Base-by-base conservation (phyloP, 2,329 filamentous ascomycete genomes). In the Aspergillus unguis region DNA sequence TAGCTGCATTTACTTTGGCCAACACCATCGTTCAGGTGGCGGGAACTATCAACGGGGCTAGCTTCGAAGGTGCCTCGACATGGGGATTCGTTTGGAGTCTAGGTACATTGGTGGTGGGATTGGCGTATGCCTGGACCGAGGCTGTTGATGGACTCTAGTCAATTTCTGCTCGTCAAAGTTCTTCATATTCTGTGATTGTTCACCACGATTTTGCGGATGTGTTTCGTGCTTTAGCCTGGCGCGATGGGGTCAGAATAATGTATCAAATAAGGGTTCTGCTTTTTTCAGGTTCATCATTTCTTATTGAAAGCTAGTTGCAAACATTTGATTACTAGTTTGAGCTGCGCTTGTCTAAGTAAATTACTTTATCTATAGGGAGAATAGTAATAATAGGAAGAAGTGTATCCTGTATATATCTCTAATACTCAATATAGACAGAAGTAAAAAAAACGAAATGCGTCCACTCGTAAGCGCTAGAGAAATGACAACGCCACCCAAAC, bases 1-100 rank as follows among this genome's bases (percentile, higher is more conserved):
- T 84, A 40, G 75, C 75, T 0, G 59, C 64, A 1, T 71, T 79
- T 54, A 64, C 76, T 8, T 66, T 78, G 6, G 62, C 72, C n/a
- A 81, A 82, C 62, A 82, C 80, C 0, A 84, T 86, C 53, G 72
- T 91, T 37, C 82, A 87, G 64, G 82, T 85, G 26, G 81, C 79
- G 43, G 77, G 84, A 50, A 87, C 84, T 0, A 74, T 96, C 23
- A 77, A 83, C 41, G 87, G 89, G 4, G 83, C 90, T 8, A 87
- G 92, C 62, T 57, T 82, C 3, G 62, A 76, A 1, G 92, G 92
- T 8, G 89, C 91, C 1, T 73, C 78, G 3, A 82, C 80, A 0
- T 97, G 91, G 78, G 85, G 88, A 2, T 76, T 76, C 25, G 77
- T 92, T 33, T 96, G 90, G 90, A 82, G 82, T n/a, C 62, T 79